Percentiles rank a stretch among this genome's conserved stretches.
Evolutionary conservation across 2,329 filamentous ascomycete species (phyloP).

Genomic region (Rutstroemia sp.): DNA sequence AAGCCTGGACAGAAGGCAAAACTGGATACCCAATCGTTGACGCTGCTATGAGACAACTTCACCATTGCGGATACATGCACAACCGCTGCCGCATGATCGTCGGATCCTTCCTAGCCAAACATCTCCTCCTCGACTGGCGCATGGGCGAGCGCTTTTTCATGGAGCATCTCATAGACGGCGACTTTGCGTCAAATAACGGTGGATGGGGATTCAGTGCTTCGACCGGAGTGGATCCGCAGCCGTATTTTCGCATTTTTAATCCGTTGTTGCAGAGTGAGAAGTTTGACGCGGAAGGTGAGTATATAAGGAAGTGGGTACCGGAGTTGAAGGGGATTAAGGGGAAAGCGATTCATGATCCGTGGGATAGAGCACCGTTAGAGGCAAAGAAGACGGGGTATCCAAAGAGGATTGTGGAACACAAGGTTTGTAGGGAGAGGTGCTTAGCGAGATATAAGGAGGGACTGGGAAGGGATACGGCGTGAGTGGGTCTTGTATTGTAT

Average conservation of each 20-base stretch:
- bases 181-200: slow-evolving; percentile 31
- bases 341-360: slow-evolving; percentile 75
- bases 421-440: slow-evolving; percentile 57
- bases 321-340: slow-evolving; percentile 60
- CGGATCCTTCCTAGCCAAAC: slow-evolving; percentile 73
- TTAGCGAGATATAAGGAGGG: slow-evolving; percentile 64
- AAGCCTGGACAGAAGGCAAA: slow-evolving; percentile 64
- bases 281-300: slow-evolving; percentile 71
- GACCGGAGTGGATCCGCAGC: slow-evolving; percentile 75
- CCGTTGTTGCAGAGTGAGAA: slow-evolving; percentile 78
- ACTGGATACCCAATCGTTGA: slow-evolving; percentile 83
- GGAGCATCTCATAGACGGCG: slow-evolving; percentile 46
- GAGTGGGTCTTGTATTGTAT: background rate
- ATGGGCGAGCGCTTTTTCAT: slow-evolving; percentile 78
- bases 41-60: slow-evolving; percentile 76
- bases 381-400: slow-evolving; percentile 68
- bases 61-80: slow-evolving; percentile 67
- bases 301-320: slow-evolving; percentile 76
- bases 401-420: slow-evolving; percentile 67
- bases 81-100: slow-evolving; percentile 81
- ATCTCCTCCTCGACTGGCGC: slow-evolving; percentile 76
- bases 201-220: slow-evolving; percentile 44
- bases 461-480: slow-evolving; percentile 39
- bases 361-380: slow-evolving; percentile 52
- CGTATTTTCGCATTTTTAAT: slow-evolving; percentile 89